A percentile compares a stretch with the other conserved stretches of the same genome.
Evolutionary conservation across 805 yeast genomes (phyloP).

Genomic region (Yarrowia osloensis): DNA sequence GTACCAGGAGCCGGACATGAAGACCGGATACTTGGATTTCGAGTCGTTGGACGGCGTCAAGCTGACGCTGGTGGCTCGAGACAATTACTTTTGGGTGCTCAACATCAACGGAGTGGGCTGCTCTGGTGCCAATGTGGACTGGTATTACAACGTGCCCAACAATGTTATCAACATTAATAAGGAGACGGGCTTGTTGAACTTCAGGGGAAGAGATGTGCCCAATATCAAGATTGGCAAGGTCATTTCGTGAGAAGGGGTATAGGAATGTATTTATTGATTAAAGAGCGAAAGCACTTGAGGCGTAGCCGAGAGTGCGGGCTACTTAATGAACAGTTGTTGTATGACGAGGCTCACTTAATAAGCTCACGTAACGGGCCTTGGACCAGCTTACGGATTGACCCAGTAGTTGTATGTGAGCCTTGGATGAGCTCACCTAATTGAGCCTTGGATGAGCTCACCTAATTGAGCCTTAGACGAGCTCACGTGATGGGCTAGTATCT

Average conservation of each 20-base stretch:
- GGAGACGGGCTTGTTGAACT: neutral
- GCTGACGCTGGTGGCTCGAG: slow-evolving; percentile 10
- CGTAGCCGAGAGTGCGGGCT: too few relatives aligned
- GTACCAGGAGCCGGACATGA: slow-evolving; percentile 21
- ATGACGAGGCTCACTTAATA: too few relatives aligned
- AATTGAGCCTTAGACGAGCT: too few relatives aligned
- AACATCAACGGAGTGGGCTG: slow-evolving; percentile 18
- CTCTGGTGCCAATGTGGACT: slow-evolving; percentile 13
- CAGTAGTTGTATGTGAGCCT: too few relatives aligned
- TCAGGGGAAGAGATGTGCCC: slow-evolving; percentile 18
- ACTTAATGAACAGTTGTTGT: too few relatives aligned
- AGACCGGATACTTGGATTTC: slow-evolving; percentile 5
- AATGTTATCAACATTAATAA: neutral
- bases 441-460: too few relatives aligned
- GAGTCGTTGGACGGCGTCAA: slow-evolving; percentile 6
- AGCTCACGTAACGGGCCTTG: too few relatives aligned
- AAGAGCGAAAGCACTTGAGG: too few relatives aligned
- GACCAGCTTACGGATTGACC: too few relatives aligned
- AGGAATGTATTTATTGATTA: neutral
- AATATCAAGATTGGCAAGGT: slow-evolving; percentile 1
- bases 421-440: too few relatives aligned
- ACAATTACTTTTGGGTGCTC: slow-evolving; percentile 7
- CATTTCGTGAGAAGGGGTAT: neutral
- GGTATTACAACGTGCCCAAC: slow-evolving; percentile 19
- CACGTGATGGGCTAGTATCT: too few relatives aligned